Conservation (phyloP, 805 yeast species). For the Pichia cephalocereana region DNA sequence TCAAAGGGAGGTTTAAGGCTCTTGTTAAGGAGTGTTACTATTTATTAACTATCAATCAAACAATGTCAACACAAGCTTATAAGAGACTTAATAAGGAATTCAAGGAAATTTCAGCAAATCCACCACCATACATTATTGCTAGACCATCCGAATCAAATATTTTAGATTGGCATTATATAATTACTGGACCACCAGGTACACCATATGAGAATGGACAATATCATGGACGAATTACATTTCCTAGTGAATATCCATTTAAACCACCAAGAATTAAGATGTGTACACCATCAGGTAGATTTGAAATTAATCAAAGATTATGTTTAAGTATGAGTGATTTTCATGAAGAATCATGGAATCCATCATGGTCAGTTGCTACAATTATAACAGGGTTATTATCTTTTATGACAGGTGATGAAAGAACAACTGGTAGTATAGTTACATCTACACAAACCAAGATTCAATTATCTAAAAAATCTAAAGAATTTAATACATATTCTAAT, state of each 20-base stretch:
- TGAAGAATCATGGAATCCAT: conserved; percentile 94
- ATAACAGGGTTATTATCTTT: conserved; percentile 81
- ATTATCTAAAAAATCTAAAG: conserved; percentile 50
- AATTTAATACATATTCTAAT: conserved; percentile 51
- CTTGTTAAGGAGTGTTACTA: too few species aligned
- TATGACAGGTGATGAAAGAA: conserved; percentile 80
- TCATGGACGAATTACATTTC: conserved; percentile 80
- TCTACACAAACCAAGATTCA: conserved; percentile 46
- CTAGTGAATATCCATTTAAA: conserved; percentile 79
- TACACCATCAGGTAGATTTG: conserved; percentile 86
- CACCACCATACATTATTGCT: conserved; percentile 79
- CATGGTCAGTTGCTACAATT: conserved; percentile 89
- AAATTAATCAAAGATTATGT: conserved; percentile 73
- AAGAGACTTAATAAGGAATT: conserved; percentile 68
- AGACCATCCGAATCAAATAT: conserved; percentile 83
- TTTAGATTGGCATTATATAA: conserved; percentile 87
- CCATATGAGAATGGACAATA: conserved; percentile 83
- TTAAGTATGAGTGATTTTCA: conserved; percentile 92
- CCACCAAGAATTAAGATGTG: conserved; percentile 87
- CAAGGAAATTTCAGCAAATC: conserved; percentile 63
- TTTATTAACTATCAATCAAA: too few species aligned
- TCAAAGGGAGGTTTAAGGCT: too few species aligned
- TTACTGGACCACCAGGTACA: conserved; percentile 86
- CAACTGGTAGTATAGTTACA: conserved; percentile 75
- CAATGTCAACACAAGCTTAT: conserved; percentile 26